Conservation (phyloP, 805 yeast genomes). For the Candida chilensis region DNA sequence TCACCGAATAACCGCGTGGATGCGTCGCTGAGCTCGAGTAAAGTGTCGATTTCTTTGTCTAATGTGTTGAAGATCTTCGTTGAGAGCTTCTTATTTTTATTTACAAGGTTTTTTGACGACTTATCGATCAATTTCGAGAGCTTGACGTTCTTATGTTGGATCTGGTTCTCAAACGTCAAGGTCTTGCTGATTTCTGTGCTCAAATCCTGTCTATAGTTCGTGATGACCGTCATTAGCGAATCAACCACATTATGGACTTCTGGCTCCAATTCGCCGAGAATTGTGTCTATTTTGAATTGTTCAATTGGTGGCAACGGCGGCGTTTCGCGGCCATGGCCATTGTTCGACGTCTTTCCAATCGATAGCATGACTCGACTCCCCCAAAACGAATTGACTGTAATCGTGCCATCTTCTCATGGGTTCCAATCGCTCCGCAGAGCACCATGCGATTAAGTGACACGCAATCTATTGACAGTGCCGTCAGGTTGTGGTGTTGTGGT, state of each 20-base stretch:
- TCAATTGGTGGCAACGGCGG: slow-evolving; percentile 11
- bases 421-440: too few species aligned
- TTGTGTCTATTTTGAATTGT: slow-evolving; percentile 4
- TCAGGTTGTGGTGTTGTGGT: background rate
- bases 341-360: too few species aligned
- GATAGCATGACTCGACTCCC: too few species aligned
- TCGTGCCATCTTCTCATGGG: too few species aligned
- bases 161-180: slow-evolving; percentile 10
- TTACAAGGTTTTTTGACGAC: slow-evolving; percentile 1
- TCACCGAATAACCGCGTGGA: slow-evolving; percentile 5
- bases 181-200: slow-evolving; percentile 12
- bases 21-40: slow-evolving; percentile 2
- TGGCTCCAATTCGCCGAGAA: slow-evolving; percentile 3
- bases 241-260: slow-evolving; percentile 8
- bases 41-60: slow-evolving; percentile 4
- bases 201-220: slow-evolving; percentile 14
- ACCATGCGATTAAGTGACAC: too few species aligned
- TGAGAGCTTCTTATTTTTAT: slow-evolving; percentile 4
- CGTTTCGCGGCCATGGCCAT: too few species aligned
- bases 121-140: slow-evolving; percentile 1
- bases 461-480: background rate
- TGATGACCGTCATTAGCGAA: slow-evolving; percentile 9
- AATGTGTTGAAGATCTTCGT: slow-evolving; percentile 5
- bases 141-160: slow-evolving; percentile 4
- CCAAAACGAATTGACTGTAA: too few species aligned